Evolutionary conservation across 805 yeast species (phyloP).

Genomic region (Candida sanyiensis): DNA sequence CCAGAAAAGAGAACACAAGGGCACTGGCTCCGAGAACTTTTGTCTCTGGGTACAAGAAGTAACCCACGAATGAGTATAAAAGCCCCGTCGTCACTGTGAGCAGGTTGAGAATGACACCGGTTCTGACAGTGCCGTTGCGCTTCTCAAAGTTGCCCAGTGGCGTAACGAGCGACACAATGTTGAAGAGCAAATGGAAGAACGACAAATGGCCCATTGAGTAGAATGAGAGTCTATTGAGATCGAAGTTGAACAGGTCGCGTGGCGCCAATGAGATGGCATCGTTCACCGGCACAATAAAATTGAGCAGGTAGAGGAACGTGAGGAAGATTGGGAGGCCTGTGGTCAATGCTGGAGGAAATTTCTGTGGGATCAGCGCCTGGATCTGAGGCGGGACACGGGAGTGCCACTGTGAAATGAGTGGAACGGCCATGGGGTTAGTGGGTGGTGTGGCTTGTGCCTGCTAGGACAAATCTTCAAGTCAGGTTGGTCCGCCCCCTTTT

Average conservation of each 20-base stretch:
- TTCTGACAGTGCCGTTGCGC: constrained; percentile 75
- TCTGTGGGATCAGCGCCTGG: background rate
- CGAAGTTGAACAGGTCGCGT: constrained; percentile 42
- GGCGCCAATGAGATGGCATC: constrained; percentile 49
- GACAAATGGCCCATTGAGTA: constrained; percentile 69
- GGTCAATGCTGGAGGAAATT: constrained; percentile 52
- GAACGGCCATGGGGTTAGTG: no score
- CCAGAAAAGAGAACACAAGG: constrained; percentile 63
- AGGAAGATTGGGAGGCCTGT: constrained; percentile 57
- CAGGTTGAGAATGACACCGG: constrained; percentile 73
- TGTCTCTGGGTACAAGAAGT: constrained; percentile 42
- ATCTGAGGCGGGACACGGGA: background rate
- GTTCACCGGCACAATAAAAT: constrained; percentile 26
- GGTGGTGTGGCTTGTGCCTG: no score
- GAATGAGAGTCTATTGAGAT: constrained; percentile 43
- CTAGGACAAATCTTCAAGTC: no score
- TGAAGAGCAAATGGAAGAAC: constrained; percentile 55
- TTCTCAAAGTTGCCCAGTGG: constrained; percentile 64
- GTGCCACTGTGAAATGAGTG: no score
- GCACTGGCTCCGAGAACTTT: constrained; percentile 66
- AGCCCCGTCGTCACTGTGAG: constrained; percentile 62
- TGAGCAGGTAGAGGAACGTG: constrained; percentile 36
- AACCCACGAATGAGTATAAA: constrained; percentile 26
- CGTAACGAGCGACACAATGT: constrained; percentile 49
- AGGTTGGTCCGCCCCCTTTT: no score